Evolutionary conservation across 768 basidiomycete genomes (phyloP).

Genomic region (Cystoderma amianthinum): DNA sequence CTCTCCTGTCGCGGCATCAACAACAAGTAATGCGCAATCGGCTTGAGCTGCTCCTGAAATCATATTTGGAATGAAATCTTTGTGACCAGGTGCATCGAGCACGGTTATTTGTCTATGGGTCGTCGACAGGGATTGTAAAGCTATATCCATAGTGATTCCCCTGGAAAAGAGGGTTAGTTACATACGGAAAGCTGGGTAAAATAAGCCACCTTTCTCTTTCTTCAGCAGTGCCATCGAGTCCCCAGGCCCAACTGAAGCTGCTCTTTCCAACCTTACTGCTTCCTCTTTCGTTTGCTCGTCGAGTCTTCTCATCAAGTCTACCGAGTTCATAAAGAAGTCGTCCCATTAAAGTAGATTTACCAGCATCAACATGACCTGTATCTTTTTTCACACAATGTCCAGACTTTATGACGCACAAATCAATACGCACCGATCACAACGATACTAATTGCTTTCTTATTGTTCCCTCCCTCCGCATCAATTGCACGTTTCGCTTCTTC

Average conservation of each 20-base stretch:
- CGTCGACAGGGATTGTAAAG: constrained; percentile 72
- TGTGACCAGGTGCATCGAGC: constrained; percentile 96
- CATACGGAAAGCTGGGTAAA: neutral
- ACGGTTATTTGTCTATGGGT: constrained; percentile 77
- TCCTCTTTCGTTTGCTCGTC: constrained; percentile 79
- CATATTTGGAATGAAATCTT: constrained; percentile 99
- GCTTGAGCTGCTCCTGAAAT: constrained; percentile 98
- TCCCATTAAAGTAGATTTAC: constrained; percentile 98
- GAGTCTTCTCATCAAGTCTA: constrained; percentile 77
- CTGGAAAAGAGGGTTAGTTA: constrained; percentile 29
- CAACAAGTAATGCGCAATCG: constrained; percentile 88
- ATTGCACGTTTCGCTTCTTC: constrained; percentile 65
- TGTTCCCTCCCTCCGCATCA: constrained; percentile 36
- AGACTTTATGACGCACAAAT: neutral
- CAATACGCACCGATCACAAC: constrained; percentile 77
- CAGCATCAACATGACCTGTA: constrained; percentile 95
- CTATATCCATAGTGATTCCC: constrained; percentile 98
- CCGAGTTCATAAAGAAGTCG: constrained; percentile 90
- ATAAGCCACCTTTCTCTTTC: constrained; percentile 77
- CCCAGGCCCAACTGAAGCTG: constrained; percentile 98
- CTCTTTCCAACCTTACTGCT: constrained; percentile 87
- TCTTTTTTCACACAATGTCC: neutral
- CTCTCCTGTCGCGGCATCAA: constrained; percentile 85
- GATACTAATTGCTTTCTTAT: constrained; percentile 72
- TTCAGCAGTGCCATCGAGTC: constrained; percentile 86